Evolutionary conservation across 106 monocot species (phyloP).

Genomic region (Apostasia shenzhenica): DNA sequence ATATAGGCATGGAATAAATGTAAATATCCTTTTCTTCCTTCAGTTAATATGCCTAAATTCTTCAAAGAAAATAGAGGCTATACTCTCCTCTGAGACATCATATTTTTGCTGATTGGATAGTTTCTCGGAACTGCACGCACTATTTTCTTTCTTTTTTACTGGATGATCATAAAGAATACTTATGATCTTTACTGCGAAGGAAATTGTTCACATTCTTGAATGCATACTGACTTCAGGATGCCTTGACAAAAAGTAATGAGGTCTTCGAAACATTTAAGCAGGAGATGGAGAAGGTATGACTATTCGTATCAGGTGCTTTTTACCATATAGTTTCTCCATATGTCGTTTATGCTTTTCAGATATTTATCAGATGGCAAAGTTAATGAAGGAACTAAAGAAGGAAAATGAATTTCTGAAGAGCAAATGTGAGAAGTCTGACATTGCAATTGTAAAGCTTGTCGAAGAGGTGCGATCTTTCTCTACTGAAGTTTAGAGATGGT

Average conservation of each 20-base stretch:
- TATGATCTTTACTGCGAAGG: too few relatives aligned
- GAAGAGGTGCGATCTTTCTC: constrained; percentile 60
- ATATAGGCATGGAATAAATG: too few relatives aligned
- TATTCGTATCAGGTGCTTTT: neutral
- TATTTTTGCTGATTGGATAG: too few relatives aligned
- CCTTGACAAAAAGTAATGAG: constrained; percentile 85
- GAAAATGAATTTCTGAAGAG: constrained; percentile 89
- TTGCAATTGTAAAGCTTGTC: constrained; percentile 81
- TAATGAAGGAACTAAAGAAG: constrained; percentile 90
- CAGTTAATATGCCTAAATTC: too few relatives aligned
- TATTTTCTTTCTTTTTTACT: too few relatives aligned
- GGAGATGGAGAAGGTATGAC: constrained; percentile 91
- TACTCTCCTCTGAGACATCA: too few relatives aligned
- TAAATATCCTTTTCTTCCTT: too few relatives aligned
- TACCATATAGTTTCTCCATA: neutral
- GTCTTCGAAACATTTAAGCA: constrained; percentile 94
- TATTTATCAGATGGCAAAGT: constrained; percentile 69
- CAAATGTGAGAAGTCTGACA: constrained; percentile 91
- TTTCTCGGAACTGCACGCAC: too few relatives aligned
- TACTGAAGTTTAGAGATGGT: neutral
- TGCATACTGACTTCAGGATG: constrained; percentile 50
- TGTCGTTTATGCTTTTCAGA: neutral
- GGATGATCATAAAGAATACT: too few relatives aligned
- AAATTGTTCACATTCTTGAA: too few relatives aligned
- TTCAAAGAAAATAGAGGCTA: too few relatives aligned